phyloP scores from a whole-genome alignment of 768 basidiomycete genomes.

The Boletus fagicola region DNA sequence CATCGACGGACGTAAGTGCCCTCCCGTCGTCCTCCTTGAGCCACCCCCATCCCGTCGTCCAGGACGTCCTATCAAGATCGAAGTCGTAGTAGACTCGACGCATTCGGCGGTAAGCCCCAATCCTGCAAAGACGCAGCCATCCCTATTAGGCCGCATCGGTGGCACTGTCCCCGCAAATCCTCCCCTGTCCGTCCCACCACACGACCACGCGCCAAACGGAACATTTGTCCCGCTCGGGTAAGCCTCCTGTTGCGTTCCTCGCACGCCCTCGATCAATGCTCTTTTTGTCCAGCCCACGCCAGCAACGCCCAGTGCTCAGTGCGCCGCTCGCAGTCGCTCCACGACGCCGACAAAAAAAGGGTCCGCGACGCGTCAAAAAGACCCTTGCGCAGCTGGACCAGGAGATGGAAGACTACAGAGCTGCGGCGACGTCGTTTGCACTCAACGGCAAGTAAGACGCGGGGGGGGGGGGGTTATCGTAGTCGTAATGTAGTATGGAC shows the following conservation, averaged over 20 bases:
- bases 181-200: conserved; percentile 3
- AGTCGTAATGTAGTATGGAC: background rate
- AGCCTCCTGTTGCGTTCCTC: background rate
- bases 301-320: conserved; percentile 10
- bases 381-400: conserved; percentile 62
- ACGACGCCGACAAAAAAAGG: conserved; percentile 60
- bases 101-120: conserved; percentile 18
- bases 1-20: conserved; percentile 56
- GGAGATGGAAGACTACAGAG: conserved; percentile 80
- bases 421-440: conserved; percentile 31
- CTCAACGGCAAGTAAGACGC: conserved; percentile 17
- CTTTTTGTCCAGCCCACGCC: conserved; percentile 20
- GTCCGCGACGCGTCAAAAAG: conserved; percentile 73
- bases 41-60: background rate
- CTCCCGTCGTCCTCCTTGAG: background rate
- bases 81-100: conserved; percentile 55
- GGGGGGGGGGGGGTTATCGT: background rate
- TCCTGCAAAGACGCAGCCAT: conserved; percentile 32
- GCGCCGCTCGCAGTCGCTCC: conserved; percentile 31
- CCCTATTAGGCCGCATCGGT: conserved; percentile 40
- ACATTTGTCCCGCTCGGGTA: conserved; percentile 8
- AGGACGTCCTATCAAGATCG: conserved; percentile 68
- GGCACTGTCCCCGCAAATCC: conserved; percentile 6
- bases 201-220: conserved; percentile 20
- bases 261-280: background rate